Evolutionary conservation across 768 basidiomycete genomes (phyloP).

Genomic region (Goffeauzyma gilvescens): DNA sequence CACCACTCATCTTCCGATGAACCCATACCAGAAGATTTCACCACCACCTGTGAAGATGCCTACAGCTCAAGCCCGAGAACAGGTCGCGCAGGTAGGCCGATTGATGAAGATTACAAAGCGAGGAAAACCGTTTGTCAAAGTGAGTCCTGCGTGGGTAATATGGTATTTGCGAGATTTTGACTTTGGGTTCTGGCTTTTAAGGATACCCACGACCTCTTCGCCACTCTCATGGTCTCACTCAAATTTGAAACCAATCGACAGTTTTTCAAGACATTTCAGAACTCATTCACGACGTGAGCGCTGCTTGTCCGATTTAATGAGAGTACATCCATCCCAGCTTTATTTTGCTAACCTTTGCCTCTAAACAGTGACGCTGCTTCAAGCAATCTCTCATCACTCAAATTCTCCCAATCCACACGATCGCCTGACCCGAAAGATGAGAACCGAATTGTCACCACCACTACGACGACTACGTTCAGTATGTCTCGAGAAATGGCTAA

Average conservation of each 20-base stretch:
- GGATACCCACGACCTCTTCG: conserved; percentile 97
- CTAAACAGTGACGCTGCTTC: conserved; percentile 71
- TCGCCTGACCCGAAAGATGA: conserved; percentile 96
- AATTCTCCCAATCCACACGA: conserved; percentile 97
- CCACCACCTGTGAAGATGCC: no score
- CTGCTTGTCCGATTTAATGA: not conserved
- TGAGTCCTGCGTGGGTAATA: conserved; percentile 25
- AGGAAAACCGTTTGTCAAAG: conserved; percentile 84
- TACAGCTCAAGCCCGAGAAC: no score
- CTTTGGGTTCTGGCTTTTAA: conserved; percentile 30
- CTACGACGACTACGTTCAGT: conserved; percentile 96
- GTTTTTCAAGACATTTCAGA: conserved; percentile 84
- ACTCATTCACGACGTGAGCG: conserved; percentile 86
- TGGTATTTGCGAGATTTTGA: not conserved
- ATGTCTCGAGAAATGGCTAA: conserved; percentile 99
- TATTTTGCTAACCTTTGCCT: conserved; percentile 1
- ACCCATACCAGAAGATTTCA: no score
- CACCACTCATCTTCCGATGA: no score
- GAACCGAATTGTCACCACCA: conserved; percentile 92
- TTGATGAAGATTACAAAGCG: conserved; percentile 99
- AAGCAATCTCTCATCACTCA: conserved; percentile 76
- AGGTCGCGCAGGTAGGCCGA: conserved; percentile 54
- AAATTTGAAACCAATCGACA: conserved; percentile 75
- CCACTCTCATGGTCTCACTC: conserved; percentile 85
- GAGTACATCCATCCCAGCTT: not conserved